These are phyloP conservation scores for Malassezia slooffiae DNA, from an alignment of 1,284 basidiomycete species.

Conservation along the genomic window DNA sequence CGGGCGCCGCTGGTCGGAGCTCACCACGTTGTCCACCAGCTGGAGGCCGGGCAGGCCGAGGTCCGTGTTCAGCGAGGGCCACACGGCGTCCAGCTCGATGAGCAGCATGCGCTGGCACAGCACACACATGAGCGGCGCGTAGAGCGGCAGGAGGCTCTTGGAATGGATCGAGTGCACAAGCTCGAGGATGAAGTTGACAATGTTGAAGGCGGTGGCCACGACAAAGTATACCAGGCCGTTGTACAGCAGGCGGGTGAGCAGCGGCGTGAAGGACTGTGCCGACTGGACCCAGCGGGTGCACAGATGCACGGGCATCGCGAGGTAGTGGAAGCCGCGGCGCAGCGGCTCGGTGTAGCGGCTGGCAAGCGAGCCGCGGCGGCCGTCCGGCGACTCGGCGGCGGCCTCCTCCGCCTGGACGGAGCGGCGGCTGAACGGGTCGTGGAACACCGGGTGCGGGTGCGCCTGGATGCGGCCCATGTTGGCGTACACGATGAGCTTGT, in stretches of 20 bases:
- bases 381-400: too few relatives aligned
- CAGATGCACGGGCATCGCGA: too few relatives aligned
- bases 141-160: conserved; percentile 25
- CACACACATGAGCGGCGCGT: conserved; percentile 28
- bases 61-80: conserved; percentile 9
- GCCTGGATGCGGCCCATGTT: conserved; percentile 8
- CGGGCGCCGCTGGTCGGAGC: neutral
- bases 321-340: too few relatives aligned
- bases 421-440: conserved; percentile 12
- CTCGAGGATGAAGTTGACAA: conserved; percentile 25
- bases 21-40: conserved; percentile 14
- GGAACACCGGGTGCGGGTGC: conserved; percentile 2
- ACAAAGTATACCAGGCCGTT: conserved; percentile 28
- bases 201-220: conserved; percentile 25
- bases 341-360: too few relatives aligned
- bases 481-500: conserved; percentile 16
- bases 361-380: too few relatives aligned
- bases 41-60: conserved; percentile 5
- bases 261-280: conserved; percentile 23
- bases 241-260: conserved; percentile 21
- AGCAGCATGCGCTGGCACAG: conserved; percentile 27
- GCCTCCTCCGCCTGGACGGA: too few relatives aligned
- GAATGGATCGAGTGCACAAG: conserved; percentile 14
- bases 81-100: conserved; percentile 22
- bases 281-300: too few relatives aligned